Base-by-base conservation (phyloP, 169 alveolate species). In the Cardiosporidium cionae region DNA sequence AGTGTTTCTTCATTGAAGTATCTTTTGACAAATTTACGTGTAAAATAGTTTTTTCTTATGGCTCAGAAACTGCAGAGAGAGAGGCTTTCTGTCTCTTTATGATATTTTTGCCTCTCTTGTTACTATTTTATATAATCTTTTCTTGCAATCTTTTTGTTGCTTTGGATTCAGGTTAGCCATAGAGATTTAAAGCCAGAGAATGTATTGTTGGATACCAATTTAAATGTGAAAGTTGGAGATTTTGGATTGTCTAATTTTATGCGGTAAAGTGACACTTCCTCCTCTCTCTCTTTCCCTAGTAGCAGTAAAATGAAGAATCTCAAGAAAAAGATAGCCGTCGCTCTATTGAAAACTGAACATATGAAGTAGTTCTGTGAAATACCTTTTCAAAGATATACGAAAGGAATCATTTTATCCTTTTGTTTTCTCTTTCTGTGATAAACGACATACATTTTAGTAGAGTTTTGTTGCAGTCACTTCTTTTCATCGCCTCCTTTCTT, bases 121-220 rank as follows among this genome's bases (percentile, higher is more conserved):
- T 44, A n/a, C 58, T 16, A 44, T 16, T 44, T 16, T 16, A 16
- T 44, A 44, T 44, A 44, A 44, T n/a, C 16, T 44, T 44, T 44
- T 16, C 16, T 44, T 44, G 16, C n/a, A 44, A 44, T 16, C n/a
- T 44, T 16, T 44, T 44, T n/a, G n/a, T 44, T 44, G 16, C 58
- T 35, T 35, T 0, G 63, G 22, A 4, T 44, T 63, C 68, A 69
- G 76, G 34, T 81, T 1, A 82, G 75, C 35, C 97, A 92, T 77
- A 88, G 98, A 36, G 98, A 94, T 64, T 68, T 94, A 66, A 94
- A 94, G 68, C 98, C 98, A 25, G 98, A 94, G 81, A 94, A 94
- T 78, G 88, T 94, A 64, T 83, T 94, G 44, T 72, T 94, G 79
- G 89, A 91, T 70, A 79, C 86, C 31, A 82, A 86, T 58, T 66